phyloP scores from a whole-genome alignment of 495 filamentous ascomycete species.

The Entonaema liquescens region DNA sequence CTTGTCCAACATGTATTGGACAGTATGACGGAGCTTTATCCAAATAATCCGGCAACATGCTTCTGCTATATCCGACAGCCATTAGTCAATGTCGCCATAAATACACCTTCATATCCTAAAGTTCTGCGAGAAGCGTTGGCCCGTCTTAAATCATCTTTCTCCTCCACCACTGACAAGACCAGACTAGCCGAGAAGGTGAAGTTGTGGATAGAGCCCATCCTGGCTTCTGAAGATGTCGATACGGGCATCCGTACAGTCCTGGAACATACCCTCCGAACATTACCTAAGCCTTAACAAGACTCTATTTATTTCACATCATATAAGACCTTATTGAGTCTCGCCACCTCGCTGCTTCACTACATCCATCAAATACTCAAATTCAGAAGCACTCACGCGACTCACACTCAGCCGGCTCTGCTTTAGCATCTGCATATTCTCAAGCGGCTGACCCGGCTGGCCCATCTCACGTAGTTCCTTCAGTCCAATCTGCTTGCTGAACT shows the following conservation, averaged over 20 bases:
- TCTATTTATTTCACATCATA: neutral
- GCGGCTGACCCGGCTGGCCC: slow-evolving; percentile 63
- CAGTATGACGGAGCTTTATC: slow-evolving; percentile 65
- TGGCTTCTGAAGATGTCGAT: slow-evolving; percentile 68
- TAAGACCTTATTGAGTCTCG: slow-evolving; percentile 23
- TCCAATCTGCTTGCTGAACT: slow-evolving; percentile 75
- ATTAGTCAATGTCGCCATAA: slow-evolving; percentile 68
- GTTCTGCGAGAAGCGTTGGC: slow-evolving; percentile 71
- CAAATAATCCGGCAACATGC: slow-evolving; percentile 65
- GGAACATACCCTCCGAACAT: slow-evolving; percentile 60
- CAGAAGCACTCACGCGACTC: slow-evolving; percentile 70
- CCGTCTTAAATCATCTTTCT: slow-evolving; percentile 60
- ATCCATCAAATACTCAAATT: slow-evolving; percentile 83
- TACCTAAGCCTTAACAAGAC: slow-evolving; percentile 26
- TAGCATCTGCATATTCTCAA: slow-evolving; percentile 86
- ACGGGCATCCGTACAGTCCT: slow-evolving; percentile 71
- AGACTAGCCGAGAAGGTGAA: slow-evolving; percentile 64
- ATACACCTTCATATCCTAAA: slow-evolving; percentile 75
- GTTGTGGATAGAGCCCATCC: slow-evolving; percentile 66
- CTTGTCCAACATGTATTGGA: slow-evolving; percentile 82
- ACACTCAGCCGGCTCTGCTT: slow-evolving; percentile 85
- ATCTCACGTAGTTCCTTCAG: slow-evolving; percentile 77
- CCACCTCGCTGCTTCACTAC: slow-evolving; percentile 56
- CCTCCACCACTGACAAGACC: slow-evolving; percentile 52
- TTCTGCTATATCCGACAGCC: slow-evolving; percentile 77